Base-by-base conservation (phyloP, 768 basidiomycete species). In the Naematelia encephala region DNA sequence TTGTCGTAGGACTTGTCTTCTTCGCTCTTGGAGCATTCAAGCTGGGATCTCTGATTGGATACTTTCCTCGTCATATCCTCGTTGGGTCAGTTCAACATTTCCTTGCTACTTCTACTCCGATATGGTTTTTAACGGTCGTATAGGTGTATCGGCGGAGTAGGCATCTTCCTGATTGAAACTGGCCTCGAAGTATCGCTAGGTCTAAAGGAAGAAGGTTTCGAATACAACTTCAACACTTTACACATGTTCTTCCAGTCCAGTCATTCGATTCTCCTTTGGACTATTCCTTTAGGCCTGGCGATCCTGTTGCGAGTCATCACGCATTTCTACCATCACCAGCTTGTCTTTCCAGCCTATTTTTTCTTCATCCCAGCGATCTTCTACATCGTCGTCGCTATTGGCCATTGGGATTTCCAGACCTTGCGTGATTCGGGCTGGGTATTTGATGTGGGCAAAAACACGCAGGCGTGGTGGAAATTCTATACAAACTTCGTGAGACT, bases 51-150 rank as follows among this genome's bases (percentile, higher is more conserved):
- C 78, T 98, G 8, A 87, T 96, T 30, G 92, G 92, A 0, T 98
- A 98, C 79, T 97, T 98, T 79, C 94, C 94, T 16, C 82, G 94
- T 13, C 92, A 96, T 70, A 96, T 97, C 70, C 83, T 97, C 26
- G 90, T 99, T n/a, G 93, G 93, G 84, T 89, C 69, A 63, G 84
- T 76, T 39, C 34, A 16, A 8, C 34, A 39, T 16, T 8, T 16
- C 16, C 34, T 39, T 39, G 34, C 34, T 39, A 39, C 34, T 39
- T 16, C 16, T 8, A 8, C 34, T 8, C 8, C 34, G 8, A 39
- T 8, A 8, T 39, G 8, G 34, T 8, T 39, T 16, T 16, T 39
- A 39, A n/a, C 16, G 26, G 4, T n/a, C n/a, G 10, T 34, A 23
- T 45, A 71, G 74, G 0, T 79, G 80, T 68, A 97, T 97, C 42